A percentile compares a stretch with the other conserved stretches of the same genome.
These are phyloP conservation scores for Sporothrix euskadiensis DNA, from an alignment of 2,329 filamentous ascomycete genomes.

Conservation along the genomic window DNA sequence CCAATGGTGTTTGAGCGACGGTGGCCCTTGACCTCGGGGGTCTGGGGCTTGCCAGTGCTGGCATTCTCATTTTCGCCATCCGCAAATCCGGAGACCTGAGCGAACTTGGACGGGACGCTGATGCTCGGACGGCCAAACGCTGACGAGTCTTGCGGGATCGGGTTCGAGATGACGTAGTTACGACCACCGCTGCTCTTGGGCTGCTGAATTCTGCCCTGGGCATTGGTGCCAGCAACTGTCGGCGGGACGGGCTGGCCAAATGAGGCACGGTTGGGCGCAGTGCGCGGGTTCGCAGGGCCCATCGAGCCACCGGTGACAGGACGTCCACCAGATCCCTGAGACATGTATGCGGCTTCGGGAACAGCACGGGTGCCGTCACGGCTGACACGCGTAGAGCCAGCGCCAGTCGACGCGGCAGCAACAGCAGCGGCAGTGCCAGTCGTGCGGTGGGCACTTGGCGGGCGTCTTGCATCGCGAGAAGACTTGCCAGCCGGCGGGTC, in stretches of 20 bases:
- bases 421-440: conserved; percentile 41
- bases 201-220: conserved; percentile 85
- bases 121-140: conserved; percentile 62
- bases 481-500: conserved; percentile 53
- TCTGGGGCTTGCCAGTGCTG: conserved; percentile 35
- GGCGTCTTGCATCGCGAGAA: conserved; percentile 44
- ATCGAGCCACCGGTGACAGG: conserved; percentile 83
- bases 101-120: conserved; percentile 59
- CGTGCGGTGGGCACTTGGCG: conserved; percentile 51
- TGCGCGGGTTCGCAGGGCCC: conserved; percentile 67
- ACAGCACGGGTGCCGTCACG: conserved; percentile 54
- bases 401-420: conserved; percentile 48
- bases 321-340: conserved; percentile 54
- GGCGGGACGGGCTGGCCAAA: conserved; percentile 89
- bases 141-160: conserved; percentile 58
- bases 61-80: conserved; percentile 50
- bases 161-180: conserved; percentile 70
- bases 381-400: conserved; percentile 33
- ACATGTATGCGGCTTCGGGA: conserved; percentile 57
- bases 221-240: conserved; percentile 83
- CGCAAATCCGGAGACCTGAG: conserved; percentile 59
- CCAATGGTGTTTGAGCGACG: conserved; percentile 74
- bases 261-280: conserved; percentile 61
- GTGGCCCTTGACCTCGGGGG: conserved; percentile 55
- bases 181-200: conserved; percentile 58